Evolutionary conservation across 1,284 basidiomycete species (phyloP), one percentile per base, ranked within the genome.

Genomic region (Pholiota adiposa): DNA sequence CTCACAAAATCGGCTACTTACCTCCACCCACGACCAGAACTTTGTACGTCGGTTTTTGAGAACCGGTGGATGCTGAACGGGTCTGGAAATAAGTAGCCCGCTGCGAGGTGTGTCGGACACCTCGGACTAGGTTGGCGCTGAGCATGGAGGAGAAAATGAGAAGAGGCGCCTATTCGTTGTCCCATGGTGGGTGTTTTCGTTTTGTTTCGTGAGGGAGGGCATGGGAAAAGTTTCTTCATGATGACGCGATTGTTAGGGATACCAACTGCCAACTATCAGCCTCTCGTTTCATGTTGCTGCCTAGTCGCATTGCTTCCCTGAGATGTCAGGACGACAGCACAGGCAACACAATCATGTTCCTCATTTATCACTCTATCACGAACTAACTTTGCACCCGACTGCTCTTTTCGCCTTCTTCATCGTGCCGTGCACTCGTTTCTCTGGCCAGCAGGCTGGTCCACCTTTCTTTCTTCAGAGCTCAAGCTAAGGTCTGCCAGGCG

Each of bases 1-100:
- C 59, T 23, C 53, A 53, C 38, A 49, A 51, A 25, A 56, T 23
- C 49, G 56, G 19, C 3, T 36, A 67, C 81, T 54, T 66, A 87
- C 90, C 89, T 74, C 79, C 88, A 58, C 89, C 89, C 4, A 91
- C 73, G 23, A 91, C 81, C 23, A 90, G 74, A 18, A 90, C 74
- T 71, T 84, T 89, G 73, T 79, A 88, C 60, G 81, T 76, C 4
- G 44, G 23, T 31, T 73, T 43, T 12, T 55, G 67, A 23, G 62
- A 56, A 23, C 41, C 54, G 19, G 69, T 67, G 51, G 65, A 67
- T 44, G 64, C 67, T 33, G 51, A 61, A 59, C 68, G 68, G 23
- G 51, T 63, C 19, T 53, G 56, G 57, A 56, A 29, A 5, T 33
- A 48, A 49, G 33, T 49, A 56, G 56, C 19, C 43, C 61, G 59